Conservation (phyloP, 345 rosid species). For the Garcia nutans region DNA sequence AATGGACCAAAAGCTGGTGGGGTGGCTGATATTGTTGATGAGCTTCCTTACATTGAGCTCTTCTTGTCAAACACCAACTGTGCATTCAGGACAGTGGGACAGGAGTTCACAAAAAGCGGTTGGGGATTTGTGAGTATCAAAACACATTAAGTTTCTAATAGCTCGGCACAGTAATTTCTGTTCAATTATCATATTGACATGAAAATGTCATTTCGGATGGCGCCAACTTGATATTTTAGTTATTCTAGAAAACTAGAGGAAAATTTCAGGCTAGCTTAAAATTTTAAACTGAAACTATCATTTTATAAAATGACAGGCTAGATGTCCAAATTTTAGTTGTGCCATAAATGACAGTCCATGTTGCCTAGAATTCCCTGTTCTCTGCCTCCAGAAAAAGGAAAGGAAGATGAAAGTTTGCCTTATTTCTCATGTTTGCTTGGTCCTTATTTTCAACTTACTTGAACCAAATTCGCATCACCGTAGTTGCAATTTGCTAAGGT, state of each 20-base stretch:
- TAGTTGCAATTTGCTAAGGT: background rate
- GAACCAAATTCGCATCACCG: background rate
- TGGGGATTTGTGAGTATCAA: constrained; percentile 93
- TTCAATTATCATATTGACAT: background rate
- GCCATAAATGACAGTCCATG: background rate
- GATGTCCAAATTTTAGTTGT: background rate
- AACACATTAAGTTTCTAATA: background rate
- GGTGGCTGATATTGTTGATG: constrained; percentile 92
- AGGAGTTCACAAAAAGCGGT: constrained; percentile 85
- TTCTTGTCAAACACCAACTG: constrained; percentile 67
- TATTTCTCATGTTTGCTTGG: background rate
- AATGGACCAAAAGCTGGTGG: constrained; percentile 67
- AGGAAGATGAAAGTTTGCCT: background rate
- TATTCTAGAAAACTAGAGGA: background rate
- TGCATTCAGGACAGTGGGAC: constrained; percentile 70
- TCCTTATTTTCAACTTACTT: background rate
- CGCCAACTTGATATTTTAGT: background rate
- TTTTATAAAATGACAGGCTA: background rate
- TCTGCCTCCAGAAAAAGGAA: background rate
- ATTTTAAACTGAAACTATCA: background rate
- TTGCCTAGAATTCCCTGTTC: background rate
- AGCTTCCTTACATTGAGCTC: constrained; percentile 84
- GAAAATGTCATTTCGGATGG: background rate
- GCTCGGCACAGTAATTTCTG: background rate
- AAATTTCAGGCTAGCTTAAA: background rate